Percentiles rank a stretch among this genome's conserved stretches.
phyloP scores from a whole-genome alignment of 352 stramenopile species.

The Phytophthora megakarya region DNA sequence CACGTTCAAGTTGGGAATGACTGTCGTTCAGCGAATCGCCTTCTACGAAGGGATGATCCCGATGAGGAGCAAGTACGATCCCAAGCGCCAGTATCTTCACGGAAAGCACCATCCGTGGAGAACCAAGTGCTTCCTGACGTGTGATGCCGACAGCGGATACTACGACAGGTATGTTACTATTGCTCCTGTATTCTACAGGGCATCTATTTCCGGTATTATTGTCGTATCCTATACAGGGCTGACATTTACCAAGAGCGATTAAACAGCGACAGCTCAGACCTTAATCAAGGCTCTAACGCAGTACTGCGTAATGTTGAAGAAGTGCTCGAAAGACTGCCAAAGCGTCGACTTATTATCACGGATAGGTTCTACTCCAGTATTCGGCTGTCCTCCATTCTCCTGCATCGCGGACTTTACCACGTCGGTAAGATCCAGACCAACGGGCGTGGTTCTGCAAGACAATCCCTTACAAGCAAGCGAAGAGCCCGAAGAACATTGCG shows the following conservation, averaged over 20 bases:
- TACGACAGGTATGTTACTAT: too few relatives aligned
- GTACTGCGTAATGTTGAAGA: conserved; percentile 8
- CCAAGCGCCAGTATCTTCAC: conserved; percentile 3
- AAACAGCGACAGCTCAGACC: too few relatives aligned
- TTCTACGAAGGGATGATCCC: conserved; percentile 12
- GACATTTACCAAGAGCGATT: conserved; percentile 10
- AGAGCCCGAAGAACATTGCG: too few relatives aligned
- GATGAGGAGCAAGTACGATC: conserved; percentile 5
- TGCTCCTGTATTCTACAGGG: too few relatives aligned
- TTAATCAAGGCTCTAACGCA: too few relatives aligned
- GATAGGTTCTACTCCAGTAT: conserved; percentile 12
- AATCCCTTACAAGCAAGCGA: too few relatives aligned
- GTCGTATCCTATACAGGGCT: too few relatives aligned
- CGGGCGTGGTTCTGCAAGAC: too few relatives aligned
- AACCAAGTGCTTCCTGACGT: conserved; percentile 6
- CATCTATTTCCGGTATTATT: too few relatives aligned
- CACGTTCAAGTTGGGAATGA: background rate
- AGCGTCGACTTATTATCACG: conserved; percentile 8
- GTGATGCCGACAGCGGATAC: background rate
- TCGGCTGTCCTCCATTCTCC: conserved; percentile 11
- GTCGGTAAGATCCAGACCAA: conserved; percentile 10
- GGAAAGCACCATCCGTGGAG: background rate
- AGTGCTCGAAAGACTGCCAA: background rate
- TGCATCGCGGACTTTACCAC: conserved; percentile 4
- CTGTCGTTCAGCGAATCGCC: background rate